Conservation (phyloP, 2,329 filamentous ascomycete species). For the Talaromyces sp. region DNA sequence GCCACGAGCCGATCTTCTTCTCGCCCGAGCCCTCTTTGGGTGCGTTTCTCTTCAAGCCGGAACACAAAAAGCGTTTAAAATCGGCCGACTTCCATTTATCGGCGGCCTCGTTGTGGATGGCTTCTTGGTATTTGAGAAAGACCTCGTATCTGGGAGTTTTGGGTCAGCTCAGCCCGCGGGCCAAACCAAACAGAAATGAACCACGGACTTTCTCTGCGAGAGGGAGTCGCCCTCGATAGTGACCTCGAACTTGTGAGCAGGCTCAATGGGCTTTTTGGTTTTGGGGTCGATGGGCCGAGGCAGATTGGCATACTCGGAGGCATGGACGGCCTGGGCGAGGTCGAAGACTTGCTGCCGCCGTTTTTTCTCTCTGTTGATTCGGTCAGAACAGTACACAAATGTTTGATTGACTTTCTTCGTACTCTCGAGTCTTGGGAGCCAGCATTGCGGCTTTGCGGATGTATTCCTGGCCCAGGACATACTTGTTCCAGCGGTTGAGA, state of each 20-base stretch:
- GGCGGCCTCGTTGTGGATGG: slow-evolving; percentile 40
- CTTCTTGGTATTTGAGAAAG: slow-evolving; percentile 42
- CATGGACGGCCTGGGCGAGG: slow-evolving; percentile 35
- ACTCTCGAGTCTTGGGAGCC: slow-evolving; percentile 41
- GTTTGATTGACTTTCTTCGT: too few relatives aligned
- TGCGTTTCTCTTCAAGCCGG: slow-evolving; percentile 36
- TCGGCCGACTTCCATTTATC: slow-evolving; percentile 38
- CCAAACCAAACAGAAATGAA: not conserved
- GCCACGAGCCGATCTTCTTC: slow-evolving; percentile 43
- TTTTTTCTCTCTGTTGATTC: slow-evolving; percentile 36
- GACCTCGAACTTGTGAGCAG: slow-evolving; percentile 45
- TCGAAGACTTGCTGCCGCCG: slow-evolving; percentile 39
- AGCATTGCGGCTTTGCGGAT: slow-evolving; percentile 40
- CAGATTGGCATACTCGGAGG: slow-evolving; percentile 39
- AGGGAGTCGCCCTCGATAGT: slow-evolving; percentile 42
- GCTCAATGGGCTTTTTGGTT: slow-evolving; percentile 39
- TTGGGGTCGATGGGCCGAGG: slow-evolving; percentile 39
- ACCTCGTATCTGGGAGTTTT: slow-evolving; percentile 32
- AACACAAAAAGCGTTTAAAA: slow-evolving; percentile 44
- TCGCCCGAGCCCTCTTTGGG: slow-evolving; percentile 30
- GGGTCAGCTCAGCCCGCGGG: not conserved
- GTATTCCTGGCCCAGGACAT: slow-evolving; percentile 43
- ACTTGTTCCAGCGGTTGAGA: slow-evolving; percentile 44
- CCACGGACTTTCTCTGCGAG: slow-evolving; percentile 40
- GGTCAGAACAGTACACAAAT: too few relatives aligned